Percentiles rank a stretch among this genome's conserved stretches.
Evolutionary conservation across 2,329 filamentous ascomycete species (phyloP).

Genomic region (Cercospora beticola): DNA sequence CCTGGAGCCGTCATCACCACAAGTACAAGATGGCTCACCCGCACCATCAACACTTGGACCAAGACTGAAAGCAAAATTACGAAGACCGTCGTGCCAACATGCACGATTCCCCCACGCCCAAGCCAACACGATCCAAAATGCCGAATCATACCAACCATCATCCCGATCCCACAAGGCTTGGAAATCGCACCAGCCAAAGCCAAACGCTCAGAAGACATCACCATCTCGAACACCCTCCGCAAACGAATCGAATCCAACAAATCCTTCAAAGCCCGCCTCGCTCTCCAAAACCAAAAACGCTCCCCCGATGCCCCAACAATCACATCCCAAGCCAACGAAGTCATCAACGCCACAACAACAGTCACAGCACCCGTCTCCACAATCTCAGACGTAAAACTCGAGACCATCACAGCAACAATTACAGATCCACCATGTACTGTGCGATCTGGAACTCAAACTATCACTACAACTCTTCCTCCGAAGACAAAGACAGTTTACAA

Average conservation of each 20-base stretch:
- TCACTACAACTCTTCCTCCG: conserved; percentile 8
- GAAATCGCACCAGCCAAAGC: conserved; percentile 20
- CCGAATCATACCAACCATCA: conserved; percentile 31
- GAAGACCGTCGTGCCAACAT: conserved; percentile 41
- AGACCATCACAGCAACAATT: conserved; percentile 12
- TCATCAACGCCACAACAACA: conserved; percentile 28
- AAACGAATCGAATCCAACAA: conserved; percentile 5
- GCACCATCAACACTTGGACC: conserved; percentile 35
- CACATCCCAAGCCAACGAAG: conserved; percentile 34
- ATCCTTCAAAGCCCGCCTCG: conserved; percentile 1
- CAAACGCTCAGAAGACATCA: conserved; percentile 1
- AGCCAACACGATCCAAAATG: conserved; percentile 9
- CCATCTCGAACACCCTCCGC: not conserved
- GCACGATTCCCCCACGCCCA: conserved; percentile 29
- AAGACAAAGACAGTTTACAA: conserved; percentile 10
- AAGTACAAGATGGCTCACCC: conserved; percentile 24
- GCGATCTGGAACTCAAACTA: not conserved
- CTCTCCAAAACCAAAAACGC: no score
- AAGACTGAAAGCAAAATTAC: conserved; percentile 25
- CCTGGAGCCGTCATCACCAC: conserved; percentile 25
- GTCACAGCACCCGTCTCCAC: conserved; percentile 10
- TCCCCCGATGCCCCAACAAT: conserved; percentile 40
- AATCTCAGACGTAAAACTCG: conserved; percentile 2
- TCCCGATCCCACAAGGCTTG: conserved; percentile 21
- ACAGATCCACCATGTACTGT: conserved; percentile 20